Evolutionary conservation across 1,139 yeast species (phyloP), one percentile per base, ranked within the genome.

Genomic region (Pichia sp.): DNA sequence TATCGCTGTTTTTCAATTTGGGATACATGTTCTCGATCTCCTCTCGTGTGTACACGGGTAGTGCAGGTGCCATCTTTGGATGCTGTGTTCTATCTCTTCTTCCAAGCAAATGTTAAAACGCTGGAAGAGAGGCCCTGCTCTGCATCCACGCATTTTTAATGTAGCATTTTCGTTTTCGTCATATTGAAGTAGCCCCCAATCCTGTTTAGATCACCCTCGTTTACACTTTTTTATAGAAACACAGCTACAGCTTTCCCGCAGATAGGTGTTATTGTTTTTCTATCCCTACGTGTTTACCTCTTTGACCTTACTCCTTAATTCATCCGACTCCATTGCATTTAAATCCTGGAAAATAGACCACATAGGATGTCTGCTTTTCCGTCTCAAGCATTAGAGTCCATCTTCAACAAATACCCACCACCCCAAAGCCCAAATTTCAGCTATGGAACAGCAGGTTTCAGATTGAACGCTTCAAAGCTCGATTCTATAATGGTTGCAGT

Each of bases 401-500:
- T 12, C 3, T 63, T 57, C 43, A 38, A 54, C 4, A 56, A 51
- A 38, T 78, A 79, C 59, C 77, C 80, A 20, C 76, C 77, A 62
- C 81, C 86, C 0, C 73, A 73, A 16, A 75, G 72, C 24, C 66
- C 77, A 49, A 67, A 63, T 2, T 86, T 80, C 67, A 71, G 80
- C 17, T 93, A 93, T 67, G 99, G 99, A 20, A 93, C 99, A 1
- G 99, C 99, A 1, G 99, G 99, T 8, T 93, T 95, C 74, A 82
- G 99, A 60, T 85, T 85, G 75, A 75, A 81, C 55, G 93, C 96
- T 4, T 68, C 72, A 48, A 70, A 79, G 31, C 75, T 93, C 61
- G 96, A 90, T 67, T 85, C 92, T 34, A 95, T 92, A 50, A 86
- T 89, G 70, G 91, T 83, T 71, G 81, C 95, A 14, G 90, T 87